These are phyloP conservation scores for Trametes cingulata DNA, from an alignment of 768 basidiomycete species.

Conservation along the genomic window DNA sequence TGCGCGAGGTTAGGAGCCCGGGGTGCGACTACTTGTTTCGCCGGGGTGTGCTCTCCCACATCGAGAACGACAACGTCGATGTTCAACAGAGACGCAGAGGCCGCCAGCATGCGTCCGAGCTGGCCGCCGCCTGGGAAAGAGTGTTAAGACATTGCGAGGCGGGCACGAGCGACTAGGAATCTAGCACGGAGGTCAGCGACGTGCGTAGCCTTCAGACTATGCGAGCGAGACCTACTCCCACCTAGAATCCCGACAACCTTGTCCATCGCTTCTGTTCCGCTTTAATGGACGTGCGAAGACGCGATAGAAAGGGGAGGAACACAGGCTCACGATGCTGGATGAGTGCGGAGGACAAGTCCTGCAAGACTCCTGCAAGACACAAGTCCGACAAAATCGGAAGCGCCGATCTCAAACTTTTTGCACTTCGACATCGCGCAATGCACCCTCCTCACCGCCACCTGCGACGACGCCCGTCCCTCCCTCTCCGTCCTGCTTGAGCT, in stretches of 20 bases:
- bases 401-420: slow-evolving; percentile 11
- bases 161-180: slow-evolving; percentile 1
- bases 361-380: background rate
- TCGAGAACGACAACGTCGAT: slow-evolving; percentile 85
- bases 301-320: slow-evolving; percentile 1
- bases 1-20: slow-evolving; percentile 53
- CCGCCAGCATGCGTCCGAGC: slow-evolving; percentile 94
- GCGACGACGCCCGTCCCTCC: background rate
- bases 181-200: background rate
- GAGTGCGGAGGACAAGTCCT: slow-evolving; percentile 1
- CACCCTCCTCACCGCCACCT: slow-evolving; percentile 2
- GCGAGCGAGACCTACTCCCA: slow-evolving; percentile 33
- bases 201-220: background rate
- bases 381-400: slow-evolving; percentile 14
- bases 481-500: slow-evolving; percentile 3
- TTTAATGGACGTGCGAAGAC: background rate
- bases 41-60: slow-evolving; percentile 75
- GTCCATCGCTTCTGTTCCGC: slow-evolving; percentile 18
- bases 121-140: slow-evolving; percentile 81
- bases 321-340: background rate
- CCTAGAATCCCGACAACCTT: slow-evolving; percentile 41
- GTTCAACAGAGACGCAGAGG: slow-evolving; percentile 85
- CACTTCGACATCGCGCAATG: background rate
- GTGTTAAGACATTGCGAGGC: slow-evolving; percentile 2
- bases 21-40: slow-evolving; percentile 82